Evolutionary conservation across 805 yeast species (phyloP), one percentile per base, ranked within the genome.

Genomic region (Millerago galiae): DNA sequence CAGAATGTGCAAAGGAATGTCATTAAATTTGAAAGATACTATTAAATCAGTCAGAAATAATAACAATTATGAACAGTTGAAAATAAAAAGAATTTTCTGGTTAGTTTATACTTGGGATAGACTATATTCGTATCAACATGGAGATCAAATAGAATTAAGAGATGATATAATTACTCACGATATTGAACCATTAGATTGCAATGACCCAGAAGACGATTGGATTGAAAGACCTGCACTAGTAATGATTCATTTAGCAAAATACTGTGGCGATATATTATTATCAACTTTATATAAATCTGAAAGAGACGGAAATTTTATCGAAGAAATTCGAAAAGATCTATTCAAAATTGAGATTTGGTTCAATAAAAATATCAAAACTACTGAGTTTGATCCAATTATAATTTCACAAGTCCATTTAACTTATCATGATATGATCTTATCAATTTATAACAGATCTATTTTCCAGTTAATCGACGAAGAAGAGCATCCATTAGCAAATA

Each of bases 21-120:
- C 71, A 5, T 45, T 72, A 28, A 63, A 66, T 44, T 45, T 61
- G 37, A 60, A 62, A 33, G 37, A 51, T 29, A 48, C 55, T 14
- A 65, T 63, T 2, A 42, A 43, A 33, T 26, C 28, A 26, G 24
- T 21, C 24, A 38, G 38, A 6, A 54, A 53, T 29, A 55, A 17
- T 38, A 47, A 32, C 34, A 35, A 38, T 5, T 66, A 47, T 53
- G 81, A 76, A 45, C 53, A 48, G 13, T 44, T 67, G 10, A 77
- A 77, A 51, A 70, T 75, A 1, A 63, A 63, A 49, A 62, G 82
- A 37, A 67, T 78, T 1, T 79, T 74, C 53, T 78, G 81, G 78
- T 48, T 70, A 15, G 74, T 72, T 8, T 79, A 70, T 50, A 67
- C 75, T 1, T 62, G 75, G 61, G 86, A 79, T 51, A 64, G 78